Conservation (phyloP, 352 stramenopile genomes). For the Globisporangium nodosum region DNA sequence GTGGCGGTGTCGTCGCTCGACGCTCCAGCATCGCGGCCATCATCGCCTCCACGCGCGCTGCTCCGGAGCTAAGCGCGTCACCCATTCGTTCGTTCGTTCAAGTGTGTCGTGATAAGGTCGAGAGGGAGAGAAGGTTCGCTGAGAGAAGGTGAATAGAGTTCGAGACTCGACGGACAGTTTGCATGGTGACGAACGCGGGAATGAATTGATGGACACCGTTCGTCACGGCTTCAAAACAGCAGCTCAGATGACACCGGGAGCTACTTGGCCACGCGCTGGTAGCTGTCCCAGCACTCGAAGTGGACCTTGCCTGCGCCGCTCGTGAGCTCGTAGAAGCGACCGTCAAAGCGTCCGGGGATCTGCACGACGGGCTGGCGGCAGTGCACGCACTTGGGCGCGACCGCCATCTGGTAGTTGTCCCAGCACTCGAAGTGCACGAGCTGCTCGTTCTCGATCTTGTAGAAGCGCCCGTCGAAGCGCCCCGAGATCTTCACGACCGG, state of each 20-base stretch:
- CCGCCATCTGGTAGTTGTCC: slow-evolving; percentile 69
- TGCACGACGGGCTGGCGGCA: slow-evolving; percentile 68
- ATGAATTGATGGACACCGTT: neutral
- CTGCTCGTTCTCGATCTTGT: slow-evolving; percentile 66
- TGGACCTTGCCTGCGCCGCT: slow-evolving; percentile 75
- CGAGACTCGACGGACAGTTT: neutral
- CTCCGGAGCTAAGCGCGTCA: slow-evolving; percentile 3
- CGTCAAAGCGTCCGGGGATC: slow-evolving; percentile 67
- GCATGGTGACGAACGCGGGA: neutral
- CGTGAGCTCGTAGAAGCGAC: slow-evolving; percentile 80
- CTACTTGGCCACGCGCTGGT: slow-evolving; percentile 27
- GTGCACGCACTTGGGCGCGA: slow-evolving; percentile 76
- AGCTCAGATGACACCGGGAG: neutral
- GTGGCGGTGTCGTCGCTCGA: slow-evolving; percentile 51
- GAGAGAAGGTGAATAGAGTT: neutral
- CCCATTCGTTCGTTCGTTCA: neutral
- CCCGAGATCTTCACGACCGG: slow-evolving; percentile 63
- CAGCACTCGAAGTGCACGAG: slow-evolving; percentile 86
- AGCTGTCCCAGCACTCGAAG: slow-evolving; percentile 83
- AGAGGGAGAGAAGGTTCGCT: neutral
- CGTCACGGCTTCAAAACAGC: neutral
- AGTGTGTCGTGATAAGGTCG: neutral
- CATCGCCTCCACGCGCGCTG: slow-evolving; percentile 1
- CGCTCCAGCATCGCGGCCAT: slow-evolving; percentile 1
- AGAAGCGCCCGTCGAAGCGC: slow-evolving; percentile 79